Conservation (phyloP, 2,329 filamentous ascomycete species). For the Akanthomyces muscarius region DNA sequence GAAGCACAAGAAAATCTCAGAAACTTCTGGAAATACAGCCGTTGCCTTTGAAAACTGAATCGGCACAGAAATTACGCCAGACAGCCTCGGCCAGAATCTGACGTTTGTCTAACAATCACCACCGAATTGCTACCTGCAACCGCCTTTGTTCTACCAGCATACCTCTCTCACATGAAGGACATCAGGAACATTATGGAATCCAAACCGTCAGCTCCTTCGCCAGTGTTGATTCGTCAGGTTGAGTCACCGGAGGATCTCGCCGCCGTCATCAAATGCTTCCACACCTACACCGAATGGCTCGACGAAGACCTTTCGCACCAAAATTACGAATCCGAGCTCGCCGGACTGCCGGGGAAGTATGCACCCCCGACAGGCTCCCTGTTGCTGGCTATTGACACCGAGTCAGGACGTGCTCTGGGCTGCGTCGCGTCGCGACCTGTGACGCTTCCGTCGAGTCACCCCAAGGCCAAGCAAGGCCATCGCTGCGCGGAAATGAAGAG, state of each 20-base stretch:
- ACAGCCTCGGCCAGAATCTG: too few species aligned
- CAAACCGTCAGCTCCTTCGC: not conserved
- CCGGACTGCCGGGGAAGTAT: slow-evolving; percentile 27
- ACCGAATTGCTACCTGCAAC: not conserved
- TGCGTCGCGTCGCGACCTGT: slow-evolving; percentile 27
- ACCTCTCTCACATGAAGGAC: not conserved
- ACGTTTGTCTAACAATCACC: not conserved
- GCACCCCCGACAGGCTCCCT: slow-evolving; percentile 24
- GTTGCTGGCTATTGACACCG: slow-evolving; percentile 23
- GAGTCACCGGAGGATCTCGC: slow-evolving; percentile 21
- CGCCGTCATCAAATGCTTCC: slow-evolving; percentile 23
- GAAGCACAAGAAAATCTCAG: not conserved
- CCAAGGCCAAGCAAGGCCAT: not conserved
- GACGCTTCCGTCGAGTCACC: slow-evolving; percentile 19
- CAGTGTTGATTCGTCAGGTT: slow-evolving; percentile 23
- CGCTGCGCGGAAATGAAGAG: slow-evolving; percentile 27
- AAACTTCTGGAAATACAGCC: not conserved
- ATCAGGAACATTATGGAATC: not conserved
- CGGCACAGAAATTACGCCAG: too few species aligned
- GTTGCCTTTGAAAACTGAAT: too few species aligned
- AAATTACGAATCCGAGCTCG: slow-evolving; percentile 24
- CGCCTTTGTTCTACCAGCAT: not conserved
- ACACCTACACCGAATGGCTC: slow-evolving; percentile 26
- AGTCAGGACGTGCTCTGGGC: slow-evolving; percentile 24
- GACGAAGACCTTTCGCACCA: slow-evolving; percentile 27